These are phyloP conservation scores for Austropuccinia psidii DNA, from an alignment of 1,284 basidiomycete genomes.

Conservation along the genomic window DNA sequence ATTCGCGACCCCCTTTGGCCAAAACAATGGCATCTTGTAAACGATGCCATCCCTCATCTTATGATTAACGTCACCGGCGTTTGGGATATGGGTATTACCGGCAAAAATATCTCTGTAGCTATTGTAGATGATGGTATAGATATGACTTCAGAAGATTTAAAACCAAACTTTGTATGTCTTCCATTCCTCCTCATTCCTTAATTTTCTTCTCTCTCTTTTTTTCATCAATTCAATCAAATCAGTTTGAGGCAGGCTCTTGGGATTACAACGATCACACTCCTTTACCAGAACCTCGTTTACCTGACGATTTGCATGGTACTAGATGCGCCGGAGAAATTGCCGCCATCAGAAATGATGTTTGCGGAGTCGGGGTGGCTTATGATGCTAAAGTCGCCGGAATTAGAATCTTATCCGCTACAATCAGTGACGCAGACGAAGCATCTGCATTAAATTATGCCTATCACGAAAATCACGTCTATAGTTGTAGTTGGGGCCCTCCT, in stretches of 20 bases:
- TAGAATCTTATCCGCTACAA: constrained; percentile 91
- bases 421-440: constrained; percentile 96
- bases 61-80: constrained; percentile 77
- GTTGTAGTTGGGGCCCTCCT: constrained; percentile 96
- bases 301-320: constrained; percentile 94
- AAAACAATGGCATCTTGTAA: constrained; percentile 87
- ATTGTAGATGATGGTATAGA: constrained; percentile 96
- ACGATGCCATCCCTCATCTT: constrained; percentile 64
- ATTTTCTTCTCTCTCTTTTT: neutral
- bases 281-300: constrained; percentile 76
- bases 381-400: constrained; percentile 83
- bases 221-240: neutral
- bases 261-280: constrained; percentile 93
- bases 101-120: constrained; percentile 75
- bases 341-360: constrained; percentile 90
- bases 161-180: constrained; percentile 44
- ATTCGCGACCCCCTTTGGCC: constrained; percentile 80
- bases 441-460: constrained; percentile 87
- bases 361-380: constrained; percentile 91
- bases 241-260: constrained; percentile 84
- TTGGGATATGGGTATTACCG: constrained; percentile 78
- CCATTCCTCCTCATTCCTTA: neutral
- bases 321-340: constrained; percentile 96
- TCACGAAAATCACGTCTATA: constrained; percentile 86
- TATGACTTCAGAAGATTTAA: constrained; percentile 53